Evolutionary conservation across 2,329 filamentous ascomycete species (phyloP), one percentile per base, ranked within the genome.

Genomic region (Hawksworthiomyces lignivorus): DNA sequence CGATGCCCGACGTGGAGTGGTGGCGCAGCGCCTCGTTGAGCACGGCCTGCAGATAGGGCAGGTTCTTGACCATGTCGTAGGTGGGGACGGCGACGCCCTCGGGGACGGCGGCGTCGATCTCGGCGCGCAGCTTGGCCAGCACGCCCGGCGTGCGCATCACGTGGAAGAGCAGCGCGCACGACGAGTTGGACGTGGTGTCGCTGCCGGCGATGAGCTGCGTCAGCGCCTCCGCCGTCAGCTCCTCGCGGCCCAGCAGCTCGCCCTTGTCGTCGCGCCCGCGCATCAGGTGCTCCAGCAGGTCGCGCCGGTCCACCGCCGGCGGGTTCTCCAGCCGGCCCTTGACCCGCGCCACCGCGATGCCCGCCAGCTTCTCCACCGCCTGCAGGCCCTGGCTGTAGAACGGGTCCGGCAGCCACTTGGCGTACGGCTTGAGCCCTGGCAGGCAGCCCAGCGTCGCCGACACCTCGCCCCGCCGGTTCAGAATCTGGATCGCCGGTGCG

Each of bases 381-480:
- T 75, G 64, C 22, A 90, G 64, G 10, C 87, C 87, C 48, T 84
- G 68, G 51, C 65, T 73, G 68, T 92, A 94, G 68, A 94, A 94
- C 2, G 81, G 74, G 55, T 94, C 87, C 0, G 87, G 87, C 9
- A 94, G 63, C 60, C 82, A 90, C 53, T 77, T 79, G 15, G 87
- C 88, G 51, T 78, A 94, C 1, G 87, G 85, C 59, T 85, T 90
- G 36, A 95, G 66, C 45, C 67, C 62, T 0, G 88, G 87, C 41
- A 82, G 67, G 54, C 78, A 84, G 2, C 88, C 88, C 4, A 96
- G 69, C 0, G 87, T 80, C 4, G 80, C 84, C 11, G 82, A 89
- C 22, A 95, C 87, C 56, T 95, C 88, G 42, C 88, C 89, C 36
- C 88, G 74, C 12, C 88, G 77, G 64, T 95, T 95, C 41, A 95